Evolutionary conservation across 2,329 filamentous ascomycete genomes (phyloP), one percentile per base, ranked within the genome.

Genomic region (Fusarium decemcellulare): DNA sequence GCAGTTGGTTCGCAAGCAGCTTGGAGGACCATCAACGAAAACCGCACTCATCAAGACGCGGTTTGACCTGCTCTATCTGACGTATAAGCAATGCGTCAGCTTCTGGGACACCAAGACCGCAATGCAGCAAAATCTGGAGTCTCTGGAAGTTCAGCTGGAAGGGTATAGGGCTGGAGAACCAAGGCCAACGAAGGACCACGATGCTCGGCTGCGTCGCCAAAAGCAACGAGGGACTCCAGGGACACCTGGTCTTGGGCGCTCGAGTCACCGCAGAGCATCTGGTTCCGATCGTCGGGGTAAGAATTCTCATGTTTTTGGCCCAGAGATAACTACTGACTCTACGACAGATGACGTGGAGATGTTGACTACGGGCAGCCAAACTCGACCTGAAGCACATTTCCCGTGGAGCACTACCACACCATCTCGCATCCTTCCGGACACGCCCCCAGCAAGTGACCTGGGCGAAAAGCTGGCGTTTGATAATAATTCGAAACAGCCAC

Each of bases 91-190:
- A 40, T 78, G 72, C 30, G 68, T 73, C 14, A 27, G 43, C 10
- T 78, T 76, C 59, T 78, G 74, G 76, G 66, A 68, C 18, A 72
- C 72, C 10, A 60, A 72, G 37, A 74, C 70, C 5, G 68, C 75
- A 10, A 46, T 76, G 9, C 67, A 74, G 57, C 65, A 74, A 59
- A 76, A 76, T 37, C 57, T 76, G 3, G 74, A 74, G 30, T 40
- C 37, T 40, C 11, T 40, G 37, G 37, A 40, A 40, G 37, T 15
- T 14, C 37, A 40, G 12, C 37, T 40, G 16, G 37, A 40, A 16
- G 37, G 37, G 14, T 40, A 40, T 40, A 14, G 16, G 12, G 14
- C 37, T 3, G 37, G 37, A 8, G 37, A 16, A 3, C 14, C 37
- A 40, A 14, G 37, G 37, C 12, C 37, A 16, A n/a, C 15, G 14